Conservation (phyloP, 2,329 filamentous ascomycete species). For the Hypomyces perniciosus region DNA sequence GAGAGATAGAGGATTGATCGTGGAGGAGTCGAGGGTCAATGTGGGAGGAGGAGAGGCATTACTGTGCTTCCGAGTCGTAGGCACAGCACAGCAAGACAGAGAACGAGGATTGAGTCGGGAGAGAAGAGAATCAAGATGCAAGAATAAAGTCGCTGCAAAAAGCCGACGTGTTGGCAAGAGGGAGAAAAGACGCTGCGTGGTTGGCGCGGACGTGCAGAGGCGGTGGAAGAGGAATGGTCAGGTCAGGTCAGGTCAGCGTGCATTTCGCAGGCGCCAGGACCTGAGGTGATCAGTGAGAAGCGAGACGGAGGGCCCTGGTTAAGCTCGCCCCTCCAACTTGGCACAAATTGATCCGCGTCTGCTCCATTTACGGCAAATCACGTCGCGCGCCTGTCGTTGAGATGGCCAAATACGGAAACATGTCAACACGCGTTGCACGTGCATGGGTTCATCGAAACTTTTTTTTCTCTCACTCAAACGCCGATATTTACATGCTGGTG, state of each 20-base stretch:
- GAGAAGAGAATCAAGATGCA: background rate
- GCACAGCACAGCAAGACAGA: background rate
- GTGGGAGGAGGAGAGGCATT: conserved; percentile 12
- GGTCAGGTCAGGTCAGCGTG: background rate
- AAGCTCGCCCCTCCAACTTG: background rate
- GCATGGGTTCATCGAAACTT: conserved; percentile 16
- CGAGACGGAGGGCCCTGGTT: background rate
- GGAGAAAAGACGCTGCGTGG: background rate
- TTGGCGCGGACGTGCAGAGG: background rate
- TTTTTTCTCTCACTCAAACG: conserved; percentile 3
- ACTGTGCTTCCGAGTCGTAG: background rate
- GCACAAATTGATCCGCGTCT: conserved; percentile 7
- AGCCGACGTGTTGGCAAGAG: background rate
- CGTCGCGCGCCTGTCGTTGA: conserved; percentile 23
- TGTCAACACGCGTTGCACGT: conserved; percentile 31
- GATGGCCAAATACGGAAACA: conserved; percentile 28
- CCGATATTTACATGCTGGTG: too few species aligned
- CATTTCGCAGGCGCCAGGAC: background rate
- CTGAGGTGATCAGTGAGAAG: background rate
- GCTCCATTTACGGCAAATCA: conserved; percentile 25
- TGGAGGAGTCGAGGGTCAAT: background rate
- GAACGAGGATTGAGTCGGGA: too few species aligned
- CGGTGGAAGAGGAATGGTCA: conserved; percentile 1
- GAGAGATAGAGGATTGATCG: conserved; percentile 11
- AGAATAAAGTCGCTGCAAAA: background rate